These are phyloP conservation scores for Salvia rosmarinus DNA, from an alignment of 257 asterid species.

Conservation along the genomic window DNA sequence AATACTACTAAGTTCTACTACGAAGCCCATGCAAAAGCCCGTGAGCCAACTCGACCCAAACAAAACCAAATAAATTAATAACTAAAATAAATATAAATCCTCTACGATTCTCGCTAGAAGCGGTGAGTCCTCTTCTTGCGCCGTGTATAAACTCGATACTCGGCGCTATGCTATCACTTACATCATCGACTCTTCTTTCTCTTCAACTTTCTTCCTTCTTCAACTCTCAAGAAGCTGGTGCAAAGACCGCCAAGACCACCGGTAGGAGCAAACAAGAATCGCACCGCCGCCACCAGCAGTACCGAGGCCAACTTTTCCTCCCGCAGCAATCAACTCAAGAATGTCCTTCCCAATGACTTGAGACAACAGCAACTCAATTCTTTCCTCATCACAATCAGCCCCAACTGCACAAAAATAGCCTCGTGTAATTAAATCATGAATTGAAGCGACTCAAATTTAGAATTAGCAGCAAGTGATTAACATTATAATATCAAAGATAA, in stretches of 20 bases:
- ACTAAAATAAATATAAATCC: no score
- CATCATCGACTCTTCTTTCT: constrained; percentile 68
- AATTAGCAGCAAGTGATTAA: no score
- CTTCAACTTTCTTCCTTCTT: constrained; percentile 65
- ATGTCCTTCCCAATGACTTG: constrained; percentile 58
- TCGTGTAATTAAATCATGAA: not conserved
- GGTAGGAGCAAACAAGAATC: constrained; percentile 39
- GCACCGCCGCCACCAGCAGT: constrained; percentile 64
- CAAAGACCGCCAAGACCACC: constrained; percentile 43
- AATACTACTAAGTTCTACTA: no score
- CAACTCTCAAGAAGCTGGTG: constrained; percentile 54
- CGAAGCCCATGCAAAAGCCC: no score
- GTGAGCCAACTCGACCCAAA: no score
- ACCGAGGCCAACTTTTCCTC: constrained; percentile 64
- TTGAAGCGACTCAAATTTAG: not conserved
- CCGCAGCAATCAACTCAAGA: constrained; percentile 57
- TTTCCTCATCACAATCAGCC: constrained; percentile 50
- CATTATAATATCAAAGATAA: no score
- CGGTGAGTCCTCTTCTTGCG: no score
- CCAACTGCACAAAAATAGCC: constrained; percentile 46
- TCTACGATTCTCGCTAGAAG: no score
- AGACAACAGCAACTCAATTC: constrained; percentile 44
- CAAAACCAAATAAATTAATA: no score
- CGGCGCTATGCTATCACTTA: no score
- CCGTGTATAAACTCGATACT: no score